Evolutionary conservation across 164 flowering plant species (phyloP).

Genomic region (Platanus orientalis): DNA sequence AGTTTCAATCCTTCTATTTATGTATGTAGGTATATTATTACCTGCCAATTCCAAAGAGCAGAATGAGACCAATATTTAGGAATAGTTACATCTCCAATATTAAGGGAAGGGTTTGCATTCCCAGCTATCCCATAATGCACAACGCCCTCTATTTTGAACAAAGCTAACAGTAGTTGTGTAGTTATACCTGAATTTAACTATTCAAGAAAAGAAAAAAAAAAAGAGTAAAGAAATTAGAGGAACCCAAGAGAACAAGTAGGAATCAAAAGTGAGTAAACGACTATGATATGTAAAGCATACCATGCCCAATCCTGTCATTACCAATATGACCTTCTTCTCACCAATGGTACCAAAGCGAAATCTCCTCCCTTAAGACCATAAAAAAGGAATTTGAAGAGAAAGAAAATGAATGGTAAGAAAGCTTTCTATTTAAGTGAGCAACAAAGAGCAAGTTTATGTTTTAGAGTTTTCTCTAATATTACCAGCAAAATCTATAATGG

Average conservation of each 20-base stretch:
- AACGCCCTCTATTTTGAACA: constrained; percentile 45
- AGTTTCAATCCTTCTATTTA: too few relatives aligned
- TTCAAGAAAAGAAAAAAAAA: too few relatives aligned
- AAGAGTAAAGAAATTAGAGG: too few relatives aligned
- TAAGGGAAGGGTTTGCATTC: constrained; percentile 44
- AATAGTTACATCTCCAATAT: constrained; percentile 55
- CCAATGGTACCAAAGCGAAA: constrained; percentile 16
- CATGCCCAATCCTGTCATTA: constrained; percentile 18
- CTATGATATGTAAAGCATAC: too few relatives aligned
- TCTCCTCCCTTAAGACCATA: constrained; percentile 15
- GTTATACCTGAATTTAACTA: constrained; percentile 43
- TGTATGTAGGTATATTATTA: too few relatives aligned
- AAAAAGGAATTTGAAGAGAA: too few relatives aligned
- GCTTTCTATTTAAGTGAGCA: too few relatives aligned
- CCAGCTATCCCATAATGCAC: constrained; percentile 60
- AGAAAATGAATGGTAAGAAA: too few relatives aligned
- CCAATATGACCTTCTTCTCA: constrained; percentile 16
- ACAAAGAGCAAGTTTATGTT: too few relatives aligned
- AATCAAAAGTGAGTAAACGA: too few relatives aligned
- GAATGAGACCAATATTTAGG: constrained; percentile 58
- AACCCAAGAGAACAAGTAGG: too few relatives aligned
- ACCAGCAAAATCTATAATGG: background rate
- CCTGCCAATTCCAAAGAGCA: constrained; percentile 68
- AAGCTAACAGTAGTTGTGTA: constrained; percentile 35
- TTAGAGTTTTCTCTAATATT: too few relatives aligned